Evolutionary conservation across 352 stramenopile genomes (phyloP), one percentile per base, ranked within the genome.

Genomic region (Phytophthora foliorum): DNA sequence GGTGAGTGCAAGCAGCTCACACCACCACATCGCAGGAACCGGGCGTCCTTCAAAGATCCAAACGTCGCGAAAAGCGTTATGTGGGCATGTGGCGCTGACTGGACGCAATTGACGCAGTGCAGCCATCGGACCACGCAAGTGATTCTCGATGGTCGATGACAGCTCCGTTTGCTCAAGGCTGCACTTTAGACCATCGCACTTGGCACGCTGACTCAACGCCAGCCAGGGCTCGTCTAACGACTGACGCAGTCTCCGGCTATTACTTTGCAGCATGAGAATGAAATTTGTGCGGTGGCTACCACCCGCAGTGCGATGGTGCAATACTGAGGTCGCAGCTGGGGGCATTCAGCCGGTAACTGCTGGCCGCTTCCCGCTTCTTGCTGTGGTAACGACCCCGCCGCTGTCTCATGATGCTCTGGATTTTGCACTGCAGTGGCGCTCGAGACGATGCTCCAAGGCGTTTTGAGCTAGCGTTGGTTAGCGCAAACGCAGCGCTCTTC

Each of bases 351-450:
- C 39, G 41, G 66, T 69, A 74, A 74, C 66, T 44, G 66, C 25
- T 71, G 54, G 42, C 55, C 34, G 54, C 63, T 72, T 75, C 49
- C 54, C 22, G 54, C 63, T 76, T 75, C 49, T 32, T 34, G 44
- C 17, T 6, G 14, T 21, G 24, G 32, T 57, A 77, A 74, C 64
- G 58, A 44, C 54, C 34, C 31, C 57, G 16, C 7, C 51, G 60
- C 38, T 69, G 66, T 75, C 59, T 69, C 70, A 78, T 75, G 57
- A 5, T 58, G 36, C 56, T n/a, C n/a, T n/a, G n/a, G n/a, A 69
- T 55, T 63, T 67, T 53, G 42, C 48, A 17, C 24, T 36, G 48
- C 16, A 29, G 1, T 3, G 22, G 19, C 10, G 9, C 41, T 45
- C 38, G 38, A 22, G 38, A 45, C n/a, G 19, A 41, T 45, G n/a